Conservation (phyloP, 73 alveolate genomes). For the Paramecium pentaurelia region DNA sequence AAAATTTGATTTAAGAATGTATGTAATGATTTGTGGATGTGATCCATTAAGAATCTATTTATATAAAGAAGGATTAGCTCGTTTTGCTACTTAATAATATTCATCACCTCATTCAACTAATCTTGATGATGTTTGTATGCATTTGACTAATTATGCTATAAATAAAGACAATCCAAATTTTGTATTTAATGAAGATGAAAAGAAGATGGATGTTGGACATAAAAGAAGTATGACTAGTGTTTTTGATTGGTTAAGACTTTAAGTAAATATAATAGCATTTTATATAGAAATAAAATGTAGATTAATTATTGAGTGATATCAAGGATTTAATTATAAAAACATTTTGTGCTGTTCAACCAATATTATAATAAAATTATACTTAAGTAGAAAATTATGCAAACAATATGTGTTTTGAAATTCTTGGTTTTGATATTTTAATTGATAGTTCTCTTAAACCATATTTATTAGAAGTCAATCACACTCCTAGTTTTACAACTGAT, state of each 20-base stretch:
- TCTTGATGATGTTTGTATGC: slow-evolving; percentile 80
- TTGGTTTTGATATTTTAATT: slow-evolving; percentile 89
- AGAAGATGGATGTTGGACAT: slow-evolving; percentile 82
- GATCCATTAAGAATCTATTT: slow-evolving; percentile 91
- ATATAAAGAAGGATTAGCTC: slow-evolving; percentile 92
- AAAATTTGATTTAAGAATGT: slow-evolving; percentile 93
- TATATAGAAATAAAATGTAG: slow-evolving; percentile 64
- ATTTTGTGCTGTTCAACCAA: slow-evolving; percentile 76
- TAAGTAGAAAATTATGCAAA: slow-evolving; percentile 71
- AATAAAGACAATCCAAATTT: slow-evolving; percentile 74
- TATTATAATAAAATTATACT: slow-evolving; percentile 68
- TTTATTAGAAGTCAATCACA: slow-evolving; percentile 90
- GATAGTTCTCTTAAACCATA: slow-evolving; percentile 81
- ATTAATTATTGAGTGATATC: slow-evolving; percentile 65
- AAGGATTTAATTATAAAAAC: slow-evolving; percentile 87
- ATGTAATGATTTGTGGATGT: slow-evolving; percentile 89
- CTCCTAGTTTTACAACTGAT: slow-evolving; percentile 84
- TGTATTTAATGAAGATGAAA: slow-evolving; percentile 75
- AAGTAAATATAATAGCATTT: background rate
- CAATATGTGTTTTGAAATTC: slow-evolving; percentile 86
- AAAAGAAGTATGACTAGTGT: slow-evolving; percentile 73
- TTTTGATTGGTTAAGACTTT: background rate
- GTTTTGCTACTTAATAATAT: slow-evolving; percentile 95
- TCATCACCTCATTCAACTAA: slow-evolving; percentile 73
- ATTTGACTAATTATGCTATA: slow-evolving; percentile 90